Conservation (phyloP, 2,329 filamentous ascomycete genomes). For the Claviceps sp. region DNA sequence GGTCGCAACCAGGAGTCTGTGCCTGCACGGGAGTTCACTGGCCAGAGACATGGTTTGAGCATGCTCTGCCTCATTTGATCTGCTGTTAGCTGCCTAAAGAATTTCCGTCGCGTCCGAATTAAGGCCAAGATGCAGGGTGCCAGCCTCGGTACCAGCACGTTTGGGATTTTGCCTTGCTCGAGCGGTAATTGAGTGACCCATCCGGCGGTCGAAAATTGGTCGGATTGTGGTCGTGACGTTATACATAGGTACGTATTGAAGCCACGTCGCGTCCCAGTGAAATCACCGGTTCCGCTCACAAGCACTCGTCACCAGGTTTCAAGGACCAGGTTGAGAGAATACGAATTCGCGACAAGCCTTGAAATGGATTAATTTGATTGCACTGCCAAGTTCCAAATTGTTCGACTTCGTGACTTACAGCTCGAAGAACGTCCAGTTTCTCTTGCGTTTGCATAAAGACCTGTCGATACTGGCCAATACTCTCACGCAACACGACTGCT, state of each 20-base stretch:
- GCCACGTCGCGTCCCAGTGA: not conserved
- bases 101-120: not conserved
- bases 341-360: constrained; percentile 27
- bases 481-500: constrained; percentile 65
- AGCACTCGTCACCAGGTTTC: not conserved
- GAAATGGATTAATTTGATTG: not conserved
- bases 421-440: constrained; percentile 54
- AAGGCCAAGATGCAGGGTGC: not conserved
- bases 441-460: constrained; percentile 75
- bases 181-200: not conserved
- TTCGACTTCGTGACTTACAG: constrained; percentile 32
- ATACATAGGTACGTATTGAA: not conserved
- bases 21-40: not conserved
- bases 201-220: not conserved
- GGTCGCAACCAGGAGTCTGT: not conserved
- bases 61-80: not conserved
- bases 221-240: not conserved
- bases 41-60: not conserved
- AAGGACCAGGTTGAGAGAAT: constrained; percentile 10
- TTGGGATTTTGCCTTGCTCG: not conserved
- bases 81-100: not conserved
- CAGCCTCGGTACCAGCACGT: too few species aligned
- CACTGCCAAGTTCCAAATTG: not conserved
- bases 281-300: too few species aligned
- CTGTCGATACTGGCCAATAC: constrained; percentile 70